Conservation (phyloP, 257 asterid genomes). For the Salvia hispanica region DNA sequence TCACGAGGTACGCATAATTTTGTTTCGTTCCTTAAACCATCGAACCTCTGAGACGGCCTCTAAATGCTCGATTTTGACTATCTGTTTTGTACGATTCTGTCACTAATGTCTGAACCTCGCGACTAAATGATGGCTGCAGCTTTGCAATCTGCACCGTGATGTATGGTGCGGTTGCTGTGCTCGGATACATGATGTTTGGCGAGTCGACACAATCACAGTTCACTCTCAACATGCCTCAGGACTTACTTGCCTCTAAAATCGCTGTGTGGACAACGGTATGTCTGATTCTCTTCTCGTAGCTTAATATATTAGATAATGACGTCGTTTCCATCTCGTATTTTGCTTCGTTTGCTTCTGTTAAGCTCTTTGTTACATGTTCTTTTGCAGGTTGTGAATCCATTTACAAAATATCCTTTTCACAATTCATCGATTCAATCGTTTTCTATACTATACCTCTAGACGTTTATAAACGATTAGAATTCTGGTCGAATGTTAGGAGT, state of each 20-base stretch:
- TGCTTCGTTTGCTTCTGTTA: neutral
- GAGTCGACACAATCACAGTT: slow-evolving; percentile 80
- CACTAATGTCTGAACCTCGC: neutral
- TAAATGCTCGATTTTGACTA: neutral
- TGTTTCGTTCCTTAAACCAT: neutral
- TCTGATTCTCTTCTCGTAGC: neutral
- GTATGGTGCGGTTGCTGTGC: slow-evolving; percentile 75
- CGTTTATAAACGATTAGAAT: neutral
- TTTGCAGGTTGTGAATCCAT: slow-evolving; percentile 91
- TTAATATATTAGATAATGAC: neutral
- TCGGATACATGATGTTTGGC: slow-evolving; percentile 89
- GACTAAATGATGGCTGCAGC: slow-evolving; percentile 45
- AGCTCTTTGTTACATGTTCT: slow-evolving; percentile 2
- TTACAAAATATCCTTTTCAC: slow-evolving; percentile 87
- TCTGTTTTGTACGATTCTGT: neutral
- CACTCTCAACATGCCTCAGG: slow-evolving; percentile 88
- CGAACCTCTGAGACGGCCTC: neutral
- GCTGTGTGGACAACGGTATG: slow-evolving; percentile 97
- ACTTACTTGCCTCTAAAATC: slow-evolving; percentile 72
- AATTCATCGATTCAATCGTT: neutral
- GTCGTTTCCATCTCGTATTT: neutral
- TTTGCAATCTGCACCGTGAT: slow-evolving; percentile 72
- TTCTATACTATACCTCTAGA: neutral
- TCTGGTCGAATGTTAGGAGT: neutral
- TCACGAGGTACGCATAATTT: slow-evolving; percentile 52